Evolutionary conservation across 148 eudicot species (phyloP), one percentile per base, ranked within the genome.

Genomic region (Gaultheria prostrata): DNA sequence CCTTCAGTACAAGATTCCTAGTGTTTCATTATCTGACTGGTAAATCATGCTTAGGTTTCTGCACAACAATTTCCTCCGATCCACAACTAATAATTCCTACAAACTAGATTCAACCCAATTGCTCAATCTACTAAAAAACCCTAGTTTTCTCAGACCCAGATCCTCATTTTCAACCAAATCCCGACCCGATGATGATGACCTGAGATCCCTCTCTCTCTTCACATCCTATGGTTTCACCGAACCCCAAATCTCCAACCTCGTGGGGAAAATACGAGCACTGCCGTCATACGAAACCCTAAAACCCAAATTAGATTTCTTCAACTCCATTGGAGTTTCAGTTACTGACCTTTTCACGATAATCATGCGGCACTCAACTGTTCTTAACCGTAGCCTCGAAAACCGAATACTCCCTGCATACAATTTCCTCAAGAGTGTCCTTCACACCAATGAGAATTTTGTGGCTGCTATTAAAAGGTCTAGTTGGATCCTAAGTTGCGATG

Each of bases 231-330:
- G 43, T 39, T 39, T 39, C 5, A 4, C 43, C 43, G 43, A 39
- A 39, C 43, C 43, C 20, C 20, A 70, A 70, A 9, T 70, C 74
- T 70, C 17, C 17, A 28, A 13, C 11, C 74, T 70, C 6, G 7
- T 28, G 17, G 32, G 10, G 5, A 70, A 70, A 70, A 26, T 14
- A 70, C 74, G 43, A 70, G 39, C 9, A 70, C 74, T 70, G 43
- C 43, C 32, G 13, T 26, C 0, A 14, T 70, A 70, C 74, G 32
- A 30, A 70, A 28, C 74, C 74, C 74, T 70, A 70, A 70, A 70
- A 70, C 74, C 74, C 35, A 70, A 70, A 70, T 70, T 70, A 70
- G 74, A 30, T 4, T 70, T 70, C 74, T 70, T 70, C 39, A 70
- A 30, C 32, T 70, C 74, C 13, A 70, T 30, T 28, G 74, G 74